Conservation (phyloP, 1,139 yeast species). For the Kodamaea fungicola region DNA sequence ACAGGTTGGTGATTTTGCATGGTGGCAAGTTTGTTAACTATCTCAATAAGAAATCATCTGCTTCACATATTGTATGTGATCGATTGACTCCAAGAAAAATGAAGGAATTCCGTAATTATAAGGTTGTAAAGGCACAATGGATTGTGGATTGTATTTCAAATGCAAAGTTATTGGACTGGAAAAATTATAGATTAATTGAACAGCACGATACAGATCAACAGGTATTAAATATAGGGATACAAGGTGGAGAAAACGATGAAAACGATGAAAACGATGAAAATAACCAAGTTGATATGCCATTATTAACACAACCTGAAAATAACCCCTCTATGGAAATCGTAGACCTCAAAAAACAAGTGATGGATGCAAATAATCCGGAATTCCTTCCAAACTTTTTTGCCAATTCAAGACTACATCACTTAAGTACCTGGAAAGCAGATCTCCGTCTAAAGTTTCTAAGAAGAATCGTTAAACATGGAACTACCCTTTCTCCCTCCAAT, state of each 20-base stretch:
- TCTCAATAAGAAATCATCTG: conserved; percentile 64
- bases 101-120: conserved; percentile 59
- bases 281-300: conserved; percentile 9
- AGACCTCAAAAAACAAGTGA: conserved; percentile 12
- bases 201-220: conserved; percentile 51
- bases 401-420: conserved; percentile 81
- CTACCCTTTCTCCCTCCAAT: conserved; percentile 2
- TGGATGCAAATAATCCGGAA: conserved; percentile 74
- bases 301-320: conserved; percentile 16
- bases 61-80: conserved; percentile 83
- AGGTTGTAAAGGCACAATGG: conserved; percentile 85
- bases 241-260: conserved; percentile 4
- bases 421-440: conserved; percentile 84
- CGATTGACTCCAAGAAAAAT: conserved; percentile 73
- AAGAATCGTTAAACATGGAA: conserved; percentile 26
- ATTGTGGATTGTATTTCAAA: conserved; percentile 57
- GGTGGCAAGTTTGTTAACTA: conserved; percentile 80
- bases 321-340: conserved; percentile 6
- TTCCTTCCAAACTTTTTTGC: conserved; percentile 71
- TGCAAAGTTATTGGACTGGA: conserved; percentile 61
- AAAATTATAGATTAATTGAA: conserved; percentile 53
- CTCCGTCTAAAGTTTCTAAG: conserved; percentile 58
- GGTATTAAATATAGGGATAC: conserved; percentile 24
- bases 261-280: conserved; percentile 6
- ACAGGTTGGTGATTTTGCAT: conserved; percentile 63